Percentiles rank a stretch among this genome's conserved stretches.
These are phyloP conservation scores for Melastoma malabathricum DNA, from an alignment of 345 rosid genomes.

Conservation along the genomic window DNA sequence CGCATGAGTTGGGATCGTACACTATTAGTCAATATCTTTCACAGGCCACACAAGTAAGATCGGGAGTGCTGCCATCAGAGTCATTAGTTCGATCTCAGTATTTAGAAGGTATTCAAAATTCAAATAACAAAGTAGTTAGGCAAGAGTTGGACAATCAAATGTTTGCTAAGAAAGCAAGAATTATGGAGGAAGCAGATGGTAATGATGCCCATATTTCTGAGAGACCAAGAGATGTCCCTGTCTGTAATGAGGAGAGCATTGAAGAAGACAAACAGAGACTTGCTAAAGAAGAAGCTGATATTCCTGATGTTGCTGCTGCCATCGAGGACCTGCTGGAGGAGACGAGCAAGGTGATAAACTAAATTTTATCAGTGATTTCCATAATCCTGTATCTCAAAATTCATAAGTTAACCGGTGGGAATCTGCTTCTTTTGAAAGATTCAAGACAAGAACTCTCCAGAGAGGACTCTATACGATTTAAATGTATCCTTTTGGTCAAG, in stretches of 20 bases:
- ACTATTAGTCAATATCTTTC: slow-evolving; percentile 60
- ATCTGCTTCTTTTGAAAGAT: slow-evolving; percentile 31
- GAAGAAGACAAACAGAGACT: slow-evolving; percentile 19
- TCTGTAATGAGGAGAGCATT: slow-evolving; percentile 16
- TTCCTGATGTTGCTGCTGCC: slow-evolving; percentile 83
- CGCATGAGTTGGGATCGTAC: slow-evolving; percentile 54
- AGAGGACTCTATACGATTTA: slow-evolving; percentile 28
- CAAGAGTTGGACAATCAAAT: slow-evolving; percentile 23
- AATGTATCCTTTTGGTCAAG: slow-evolving; percentile 41
- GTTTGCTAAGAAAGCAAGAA: slow-evolving; percentile 44
- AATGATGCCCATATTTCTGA: slow-evolving; percentile 20
- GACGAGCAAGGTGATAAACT: slow-evolving; percentile 56
- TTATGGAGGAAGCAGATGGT: slow-evolving; percentile 23
- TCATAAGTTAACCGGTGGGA: slow-evolving; percentile 1
- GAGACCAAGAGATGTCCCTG: slow-evolving; percentile 20
- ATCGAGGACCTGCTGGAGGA: slow-evolving; percentile 90
- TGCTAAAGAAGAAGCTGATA: slow-evolving; percentile 30
- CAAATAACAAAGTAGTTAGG: slow-evolving; percentile 13
- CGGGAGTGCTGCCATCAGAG: slow-evolving; percentile 39
- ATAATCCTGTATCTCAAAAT: not conserved
- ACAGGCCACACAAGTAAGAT: slow-evolving; percentile 33
- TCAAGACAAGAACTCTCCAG: slow-evolving; percentile 58
- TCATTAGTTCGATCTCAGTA: slow-evolving; percentile 36
- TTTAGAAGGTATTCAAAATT: slow-evolving; percentile 12
- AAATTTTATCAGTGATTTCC: not conserved